Evolutionary conservation across 768 basidiomycete species (phyloP).

Genomic region (Termitomyces titanicus): DNA sequence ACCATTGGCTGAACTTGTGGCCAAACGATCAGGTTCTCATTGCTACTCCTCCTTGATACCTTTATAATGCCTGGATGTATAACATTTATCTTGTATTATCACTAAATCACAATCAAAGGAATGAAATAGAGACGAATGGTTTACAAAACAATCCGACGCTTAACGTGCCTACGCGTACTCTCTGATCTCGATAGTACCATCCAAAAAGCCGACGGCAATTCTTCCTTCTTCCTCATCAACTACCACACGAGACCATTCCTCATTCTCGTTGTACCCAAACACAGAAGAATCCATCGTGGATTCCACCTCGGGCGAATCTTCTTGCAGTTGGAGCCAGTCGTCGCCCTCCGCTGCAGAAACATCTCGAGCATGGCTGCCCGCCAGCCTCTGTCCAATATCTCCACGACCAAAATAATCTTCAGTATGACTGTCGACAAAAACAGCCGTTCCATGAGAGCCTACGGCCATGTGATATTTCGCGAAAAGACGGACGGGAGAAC

Average conservation of each 20-base stretch:
- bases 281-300: conserved; percentile 34
- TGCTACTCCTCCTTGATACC: conserved; percentile 37
- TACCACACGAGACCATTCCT: conserved; percentile 46
- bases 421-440: conserved; percentile 66
- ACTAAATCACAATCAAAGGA: neutral
- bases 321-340: conserved; percentile 12
- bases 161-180: conserved; percentile 38
- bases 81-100: conserved; percentile 5
- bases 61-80: neutral
- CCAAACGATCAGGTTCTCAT: conserved; percentile 45
- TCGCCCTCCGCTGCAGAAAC: conserved; percentile 15
- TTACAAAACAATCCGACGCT: neutral
- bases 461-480: conserved; percentile 49
- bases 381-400: conserved; percentile 58
- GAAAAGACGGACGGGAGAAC: conserved; percentile 56
- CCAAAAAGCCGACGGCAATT: conserved; percentile 38
- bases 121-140: neutral
- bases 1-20: neutral
- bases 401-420: conserved; percentile 42
- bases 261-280: conserved; percentile 42
- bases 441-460: conserved; percentile 55
- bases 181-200: conserved; percentile 48
- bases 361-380: conserved; percentile 29
- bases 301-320: conserved; percentile 22
- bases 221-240: conserved; percentile 46